A percentile compares a stretch with the other conserved stretches of the same genome.
Evolutionary conservation across 208 protist genomes (phyloP).

Genomic region (Acanthamoeba lenticulata): DNA sequence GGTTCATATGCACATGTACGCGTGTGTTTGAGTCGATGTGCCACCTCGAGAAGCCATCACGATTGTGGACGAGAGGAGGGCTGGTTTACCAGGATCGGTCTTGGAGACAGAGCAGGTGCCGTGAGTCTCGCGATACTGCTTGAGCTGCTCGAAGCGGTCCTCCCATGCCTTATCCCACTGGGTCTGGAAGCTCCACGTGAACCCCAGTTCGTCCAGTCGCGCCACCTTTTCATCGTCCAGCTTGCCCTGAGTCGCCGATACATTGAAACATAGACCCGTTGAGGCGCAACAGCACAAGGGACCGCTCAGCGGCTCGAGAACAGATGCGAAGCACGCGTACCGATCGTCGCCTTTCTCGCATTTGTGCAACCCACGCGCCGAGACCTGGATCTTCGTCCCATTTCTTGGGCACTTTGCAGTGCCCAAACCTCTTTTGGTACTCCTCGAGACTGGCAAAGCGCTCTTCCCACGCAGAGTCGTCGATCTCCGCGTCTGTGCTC

Average conservation of each 20-base stretch:
- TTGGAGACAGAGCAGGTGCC: background rate
- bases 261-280: no score
- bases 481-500: background rate
- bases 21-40: no score
- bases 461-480: background rate
- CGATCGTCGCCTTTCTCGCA: background rate
- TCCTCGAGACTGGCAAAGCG: background rate
- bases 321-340: no score
- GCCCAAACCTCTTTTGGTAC: background rate
- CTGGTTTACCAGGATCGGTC: background rate
- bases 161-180: background rate
- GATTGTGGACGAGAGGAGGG: no score
- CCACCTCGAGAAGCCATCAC: no score
- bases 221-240: background rate
- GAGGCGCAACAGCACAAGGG: no score
- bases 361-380: background rate
- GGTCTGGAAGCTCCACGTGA: background rate
- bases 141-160: background rate
- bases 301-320: no score
- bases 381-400: background rate
- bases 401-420: constrained; percentile 1
- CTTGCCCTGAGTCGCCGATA: background rate
- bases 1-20: no score
- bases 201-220: background rate
- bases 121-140: background rate